phyloP scores from a whole-genome alignment of 495 filamentous ascomycete genomes.

The Penicillium crystallinum region DNA sequence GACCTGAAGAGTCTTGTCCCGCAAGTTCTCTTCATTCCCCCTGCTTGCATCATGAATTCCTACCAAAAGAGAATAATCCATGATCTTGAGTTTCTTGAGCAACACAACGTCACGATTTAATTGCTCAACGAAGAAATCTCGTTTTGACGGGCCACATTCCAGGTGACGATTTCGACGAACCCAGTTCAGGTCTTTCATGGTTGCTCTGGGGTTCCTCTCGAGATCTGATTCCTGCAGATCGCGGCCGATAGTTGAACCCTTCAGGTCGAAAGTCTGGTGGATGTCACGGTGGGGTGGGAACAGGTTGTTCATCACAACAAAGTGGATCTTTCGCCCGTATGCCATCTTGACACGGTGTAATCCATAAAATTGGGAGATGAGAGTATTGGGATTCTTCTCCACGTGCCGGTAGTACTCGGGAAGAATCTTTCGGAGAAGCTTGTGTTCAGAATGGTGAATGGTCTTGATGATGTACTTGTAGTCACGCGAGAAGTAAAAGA shows the following conservation, averaged over 20 bases:
- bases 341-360: slow-evolving; percentile 98
- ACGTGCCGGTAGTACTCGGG: slow-evolving; percentile 94
- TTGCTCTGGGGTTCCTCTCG: slow-evolving; percentile 83
- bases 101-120: slow-evolving; percentile 81
- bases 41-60: slow-evolving; percentile 86
- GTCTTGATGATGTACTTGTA: slow-evolving; percentile 99
- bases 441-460: slow-evolving; percentile 95
- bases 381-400: slow-evolving; percentile 85
- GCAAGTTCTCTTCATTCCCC: slow-evolving; percentile 92
- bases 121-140: slow-evolving; percentile 79
- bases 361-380: slow-evolving; percentile 97
- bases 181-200: slow-evolving; percentile 97
- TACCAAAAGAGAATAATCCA: slow-evolving; percentile 96
- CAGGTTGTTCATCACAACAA: slow-evolving; percentile 99
- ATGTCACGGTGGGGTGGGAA: slow-evolving; percentile 98
- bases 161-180: slow-evolving; percentile 77
- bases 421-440: slow-evolving; percentile 85
- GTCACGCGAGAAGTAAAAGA: slow-evolving; percentile 99
- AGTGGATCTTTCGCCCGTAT: slow-evolving; percentile 97
- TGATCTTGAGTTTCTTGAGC: slow-evolving; percentile 83
- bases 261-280: slow-evolving; percentile 93
- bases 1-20: slow-evolving; percentile 90
- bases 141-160: slow-evolving; percentile 83
- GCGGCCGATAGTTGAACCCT: slow-evolving; percentile 93
- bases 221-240: slow-evolving; percentile 87